Conservation (phyloP, 768 basidiomycete genomes). For the Lentinula sp. region DNA sequence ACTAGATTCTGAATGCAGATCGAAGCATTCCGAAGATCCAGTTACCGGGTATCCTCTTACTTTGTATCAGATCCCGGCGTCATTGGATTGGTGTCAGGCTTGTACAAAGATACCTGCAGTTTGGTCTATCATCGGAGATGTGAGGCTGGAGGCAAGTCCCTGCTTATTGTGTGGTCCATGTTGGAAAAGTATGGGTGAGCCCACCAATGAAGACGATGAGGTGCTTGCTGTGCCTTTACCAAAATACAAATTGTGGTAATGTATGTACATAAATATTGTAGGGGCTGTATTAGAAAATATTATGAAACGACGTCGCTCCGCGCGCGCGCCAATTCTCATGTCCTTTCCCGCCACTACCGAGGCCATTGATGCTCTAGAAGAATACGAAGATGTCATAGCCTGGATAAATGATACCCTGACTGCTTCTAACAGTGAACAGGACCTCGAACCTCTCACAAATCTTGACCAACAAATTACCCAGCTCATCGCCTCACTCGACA, state of each 20-base stretch:
- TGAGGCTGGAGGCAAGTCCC: conserved; percentile 73
- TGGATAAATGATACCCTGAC: conserved; percentile 68
- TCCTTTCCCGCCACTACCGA: conserved; percentile 29
- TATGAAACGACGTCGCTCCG: too few relatives aligned
- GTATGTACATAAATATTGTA: too few relatives aligned
- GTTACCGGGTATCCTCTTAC: conserved; percentile 60
- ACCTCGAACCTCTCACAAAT: conserved; percentile 37
- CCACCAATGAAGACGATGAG: conserved; percentile 26
- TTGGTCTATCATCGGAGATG: conserved; percentile 62
- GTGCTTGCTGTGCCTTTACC: conserved; percentile 52
- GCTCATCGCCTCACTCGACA: conserved; percentile 74
- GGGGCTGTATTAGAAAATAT: too few relatives aligned
- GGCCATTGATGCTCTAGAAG: conserved; percentile 49
- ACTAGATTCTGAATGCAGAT: conserved; percentile 28
- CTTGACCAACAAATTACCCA: conserved; percentile 74
- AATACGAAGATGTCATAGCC: conserved; percentile 53
- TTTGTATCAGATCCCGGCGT: conserved; percentile 54
- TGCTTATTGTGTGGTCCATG: conserved; percentile 69
- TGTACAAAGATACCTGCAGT: conserved; percentile 69
- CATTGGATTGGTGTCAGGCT: conserved; percentile 58
- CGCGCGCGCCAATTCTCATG: conserved; percentile 4
- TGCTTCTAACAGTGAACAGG: conserved; percentile 24
- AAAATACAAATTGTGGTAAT: conserved; percentile 33
- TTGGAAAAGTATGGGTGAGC: conserved; percentile 64
- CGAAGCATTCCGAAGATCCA: conserved; percentile 54